Base-by-base conservation (phyloP, 345 rosid species). In the Eucalyptus fibrosa region DNA sequence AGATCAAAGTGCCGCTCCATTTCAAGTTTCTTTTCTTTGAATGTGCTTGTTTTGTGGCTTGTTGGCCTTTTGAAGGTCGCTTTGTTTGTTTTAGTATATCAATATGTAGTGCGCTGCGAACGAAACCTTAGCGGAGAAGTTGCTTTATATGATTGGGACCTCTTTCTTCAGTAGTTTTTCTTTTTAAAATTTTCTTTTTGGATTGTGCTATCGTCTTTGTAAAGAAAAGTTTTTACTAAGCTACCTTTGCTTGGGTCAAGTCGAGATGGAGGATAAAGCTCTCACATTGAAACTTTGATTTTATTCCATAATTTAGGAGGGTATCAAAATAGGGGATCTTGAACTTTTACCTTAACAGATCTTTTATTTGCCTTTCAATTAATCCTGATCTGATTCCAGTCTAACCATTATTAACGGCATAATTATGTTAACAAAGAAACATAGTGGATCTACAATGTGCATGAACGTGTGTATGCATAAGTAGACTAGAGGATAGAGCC, bases 331-430 rank as follows among this genome's bases (percentile, higher is more conserved):
- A 5, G 16, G 7, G 12, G 45, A 37, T 37, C 28, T 21, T 3
- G 28, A 72, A 72, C 45, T 72, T 72, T 17, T 72, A 37, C 2
- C 15, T 37, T 37, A 10, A 10, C 1, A 19, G 2, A 19, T 77
- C 83, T 77, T 72, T 77, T 37, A 37, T 77, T 19, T 77, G 8
- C 15, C 83, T 77, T 37, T 77, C 8, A 77, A 37, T 77, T 21
- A 37, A 37, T 7, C 28, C 9, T 1, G 0, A 0, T 21, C 5
- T 37, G 6, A 32, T 77, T 77, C 45, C 47, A 77, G 7, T 12
- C 83, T 37, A 19, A 77, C 9, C 16, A 19, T 77, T 21, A 19
- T 56, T 0, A 56, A 56, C 4, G 12, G 62, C 0, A 1, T 56
- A 24, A 56, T 56, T 56, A 32, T 69, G 42, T 69, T 32, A 69